A percentile compares a stretch with the other conserved stretches of the same genome.
phyloP scores from a whole-genome alignment of 371 early-diverging fungal species.

The Mucor irregularis region DNA sequence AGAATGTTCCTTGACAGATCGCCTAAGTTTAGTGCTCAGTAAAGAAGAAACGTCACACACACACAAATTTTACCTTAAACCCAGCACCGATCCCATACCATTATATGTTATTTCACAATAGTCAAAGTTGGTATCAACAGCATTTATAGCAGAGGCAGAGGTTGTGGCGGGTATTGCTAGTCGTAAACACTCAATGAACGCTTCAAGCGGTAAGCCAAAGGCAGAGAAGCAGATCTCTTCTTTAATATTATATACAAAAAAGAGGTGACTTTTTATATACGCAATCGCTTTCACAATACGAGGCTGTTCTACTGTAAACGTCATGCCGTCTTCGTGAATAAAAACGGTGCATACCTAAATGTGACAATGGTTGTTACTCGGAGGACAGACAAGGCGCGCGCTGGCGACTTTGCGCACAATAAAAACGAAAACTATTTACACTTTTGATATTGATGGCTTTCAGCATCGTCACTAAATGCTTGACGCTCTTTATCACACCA shows the following conservation, averaged over 20 bases:
- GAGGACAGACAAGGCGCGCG: neutral
- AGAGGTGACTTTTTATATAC: slow-evolving; percentile 34
- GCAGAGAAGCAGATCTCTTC: slow-evolving; percentile 12
- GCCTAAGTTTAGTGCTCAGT: slow-evolving; percentile 20
- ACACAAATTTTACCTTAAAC: slow-evolving; percentile 19
- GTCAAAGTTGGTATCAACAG: slow-evolving; percentile 2
- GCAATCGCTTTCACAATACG: slow-evolving; percentile 35
- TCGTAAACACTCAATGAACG: slow-evolving; percentile 32
- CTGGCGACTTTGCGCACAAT: too few species aligned
- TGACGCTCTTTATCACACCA: slow-evolving; percentile 9
- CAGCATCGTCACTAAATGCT: neutral
- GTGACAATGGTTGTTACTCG: too few species aligned
- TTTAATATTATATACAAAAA: slow-evolving; percentile 23
- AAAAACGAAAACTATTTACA: neutral
- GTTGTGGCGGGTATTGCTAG: slow-evolving; percentile 11
- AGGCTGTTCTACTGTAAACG: slow-evolving; percentile 31
- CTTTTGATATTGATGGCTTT: slow-evolving; percentile 14
- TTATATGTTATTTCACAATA: slow-evolving; percentile 37
- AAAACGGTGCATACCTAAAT: too few species aligned
- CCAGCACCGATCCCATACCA: slow-evolving; percentile 25
- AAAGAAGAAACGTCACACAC: too few species aligned
- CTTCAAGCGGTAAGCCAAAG: slow-evolving; percentile 31
- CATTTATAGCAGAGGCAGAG: neutral
- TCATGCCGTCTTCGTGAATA: slow-evolving; percentile 41
- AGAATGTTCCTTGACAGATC: slow-evolving; percentile 18